Conservation (phyloP, 2,329 filamentous ascomycete species). For the Trichophyton simii region DNA sequence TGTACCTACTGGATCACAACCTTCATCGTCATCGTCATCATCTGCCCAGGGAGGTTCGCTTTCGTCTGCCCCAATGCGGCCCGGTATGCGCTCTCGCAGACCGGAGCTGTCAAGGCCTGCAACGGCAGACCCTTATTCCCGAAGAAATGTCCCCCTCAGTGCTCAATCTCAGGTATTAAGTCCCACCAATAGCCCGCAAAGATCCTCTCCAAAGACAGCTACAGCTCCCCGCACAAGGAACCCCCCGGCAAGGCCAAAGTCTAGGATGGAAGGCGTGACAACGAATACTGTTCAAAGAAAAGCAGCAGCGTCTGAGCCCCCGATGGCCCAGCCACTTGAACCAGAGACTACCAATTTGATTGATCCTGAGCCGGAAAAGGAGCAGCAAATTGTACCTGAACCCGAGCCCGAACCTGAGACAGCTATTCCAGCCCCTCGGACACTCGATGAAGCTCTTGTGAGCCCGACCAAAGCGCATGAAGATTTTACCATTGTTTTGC, state of each 20-base stretch:
- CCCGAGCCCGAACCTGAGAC: not conserved
- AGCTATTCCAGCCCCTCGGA: not conserved
- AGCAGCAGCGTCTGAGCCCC: slow-evolving; percentile 24
- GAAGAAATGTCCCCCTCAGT: slow-evolving; percentile 13
- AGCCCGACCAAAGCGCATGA: slow-evolving; percentile 6
- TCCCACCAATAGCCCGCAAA: slow-evolving; percentile 13
- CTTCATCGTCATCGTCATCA: slow-evolving; percentile 19
- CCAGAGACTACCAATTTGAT: not conserved
- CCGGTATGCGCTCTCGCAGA: slow-evolving; percentile 25
- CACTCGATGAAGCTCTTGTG: not conserved
- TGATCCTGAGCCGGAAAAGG: not conserved
- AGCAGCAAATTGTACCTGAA: too few species aligned
- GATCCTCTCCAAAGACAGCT: slow-evolving; percentile 19
- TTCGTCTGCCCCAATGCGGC: slow-evolving; percentile 49
- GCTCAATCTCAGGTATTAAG: slow-evolving; percentile 20
- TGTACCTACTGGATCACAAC: slow-evolving; percentile 25
- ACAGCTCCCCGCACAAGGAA: slow-evolving; percentile 21
- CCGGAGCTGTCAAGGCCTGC: slow-evolving; percentile 35
- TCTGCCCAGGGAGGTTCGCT: slow-evolving; percentile 23
- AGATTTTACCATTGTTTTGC: not conserved
- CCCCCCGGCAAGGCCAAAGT: slow-evolving; percentile 22
- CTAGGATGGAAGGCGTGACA: slow-evolving; percentile 21
- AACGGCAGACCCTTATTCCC: slow-evolving; percentile 44
- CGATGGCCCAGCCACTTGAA: slow-evolving; percentile 13
- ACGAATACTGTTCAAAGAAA: slow-evolving; percentile 22